Percentiles rank a stretch among this genome's conserved stretches.
phyloP scores from a whole-genome alignment of 2,329 filamentous ascomycete genomes.

The Phyllosticta capitalensis region DNA sequence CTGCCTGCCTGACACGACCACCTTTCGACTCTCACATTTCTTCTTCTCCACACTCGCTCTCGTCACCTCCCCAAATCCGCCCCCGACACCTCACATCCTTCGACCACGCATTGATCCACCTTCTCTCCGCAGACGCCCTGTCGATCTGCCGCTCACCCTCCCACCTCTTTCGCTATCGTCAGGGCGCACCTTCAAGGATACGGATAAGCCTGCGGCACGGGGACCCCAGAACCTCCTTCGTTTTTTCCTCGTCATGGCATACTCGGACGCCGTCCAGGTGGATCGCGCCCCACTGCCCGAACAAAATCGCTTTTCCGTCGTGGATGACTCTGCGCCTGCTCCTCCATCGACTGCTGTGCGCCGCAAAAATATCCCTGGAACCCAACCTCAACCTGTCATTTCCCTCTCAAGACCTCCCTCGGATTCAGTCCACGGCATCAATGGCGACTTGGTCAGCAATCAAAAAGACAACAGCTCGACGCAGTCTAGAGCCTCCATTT shows the following conservation, averaged over 20 bases:
- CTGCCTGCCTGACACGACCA: neutral
- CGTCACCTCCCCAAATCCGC: slow-evolving; percentile 1
- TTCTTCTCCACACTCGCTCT: neutral
- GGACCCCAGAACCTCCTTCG: neutral
- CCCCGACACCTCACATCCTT: neutral
- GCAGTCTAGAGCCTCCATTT: slow-evolving; percentile 23
- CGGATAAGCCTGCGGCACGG: slow-evolving; percentile 8
- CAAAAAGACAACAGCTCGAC: slow-evolving; percentile 21
- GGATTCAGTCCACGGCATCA: slow-evolving; percentile 23
- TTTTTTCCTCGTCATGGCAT: slow-evolving; percentile 20
- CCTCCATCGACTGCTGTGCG: slow-evolving; percentile 12
- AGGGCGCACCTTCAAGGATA: slow-evolving; percentile 5
- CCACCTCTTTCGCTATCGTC: slow-evolving; percentile 1
- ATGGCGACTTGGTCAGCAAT: slow-evolving; percentile 22
- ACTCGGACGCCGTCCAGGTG: slow-evolving; percentile 16
- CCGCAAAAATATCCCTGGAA: neutral
- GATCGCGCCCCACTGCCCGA: slow-evolving; percentile 12
- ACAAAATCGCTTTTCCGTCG: slow-evolving; percentile 1
- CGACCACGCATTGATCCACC: slow-evolving; percentile 8
- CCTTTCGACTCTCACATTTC: neutral
- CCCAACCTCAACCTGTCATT: slow-evolving; percentile 14
- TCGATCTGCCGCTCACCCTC: slow-evolving; percentile 2
- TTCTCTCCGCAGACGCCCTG: slow-evolving; percentile 2
- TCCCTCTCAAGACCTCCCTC: slow-evolving; percentile 18
- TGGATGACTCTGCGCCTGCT: slow-evolving; percentile 20